Percentiles rank a stretch among this genome's conserved stretches.
phyloP scores from a whole-genome alignment of 2,329 filamentous ascomycete genomes.

The Domatiomyces globalis region DNA sequence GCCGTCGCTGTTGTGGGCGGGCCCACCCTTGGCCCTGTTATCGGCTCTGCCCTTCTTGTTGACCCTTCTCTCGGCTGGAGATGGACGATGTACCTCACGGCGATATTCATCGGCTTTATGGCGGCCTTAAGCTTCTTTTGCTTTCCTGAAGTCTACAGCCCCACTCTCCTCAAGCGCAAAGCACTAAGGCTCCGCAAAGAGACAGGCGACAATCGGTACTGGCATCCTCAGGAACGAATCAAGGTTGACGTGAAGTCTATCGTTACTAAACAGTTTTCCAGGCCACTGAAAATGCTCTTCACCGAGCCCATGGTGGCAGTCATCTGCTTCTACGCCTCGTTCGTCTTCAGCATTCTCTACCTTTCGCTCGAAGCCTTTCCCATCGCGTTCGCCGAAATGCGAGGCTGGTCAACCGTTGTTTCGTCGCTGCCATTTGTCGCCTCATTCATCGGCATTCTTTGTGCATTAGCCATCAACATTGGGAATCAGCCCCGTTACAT shows the following conservation, averaged over 20 bases:
- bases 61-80: slow-evolving; percentile 29
- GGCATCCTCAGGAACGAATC: slow-evolving; percentile 33
- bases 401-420: slow-evolving; percentile 30
- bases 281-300: slow-evolving; percentile 32
- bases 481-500: slow-evolving; percentile 29
- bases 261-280: slow-evolving; percentile 30
- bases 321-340: slow-evolving; percentile 33
- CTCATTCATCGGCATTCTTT: slow-evolving; percentile 32
- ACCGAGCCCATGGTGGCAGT: slow-evolving; percentile 36
- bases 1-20: slow-evolving; percentile 29
- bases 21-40: slow-evolving; percentile 29
- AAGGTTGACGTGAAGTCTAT: slow-evolving; percentile 29
- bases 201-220: slow-evolving; percentile 27
- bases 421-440: slow-evolving; percentile 34
- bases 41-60: slow-evolving; percentile 27
- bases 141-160: slow-evolving; percentile 29
- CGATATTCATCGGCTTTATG: slow-evolving; percentile 26
- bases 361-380: slow-evolving; percentile 35
- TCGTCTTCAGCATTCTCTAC: slow-evolving; percentile 36
- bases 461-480: slow-evolving; percentile 28
- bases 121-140: slow-evolving; percentile 20
- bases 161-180: slow-evolving; percentile 27
- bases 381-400: slow-evolving; percentile 32
- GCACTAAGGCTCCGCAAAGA: slow-evolving; percentile 26
- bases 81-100: slow-evolving; percentile 33